phyloP scores from a whole-genome alignment of 148 eudicot genomes.

The Pharnaceum exiguum region DNA sequence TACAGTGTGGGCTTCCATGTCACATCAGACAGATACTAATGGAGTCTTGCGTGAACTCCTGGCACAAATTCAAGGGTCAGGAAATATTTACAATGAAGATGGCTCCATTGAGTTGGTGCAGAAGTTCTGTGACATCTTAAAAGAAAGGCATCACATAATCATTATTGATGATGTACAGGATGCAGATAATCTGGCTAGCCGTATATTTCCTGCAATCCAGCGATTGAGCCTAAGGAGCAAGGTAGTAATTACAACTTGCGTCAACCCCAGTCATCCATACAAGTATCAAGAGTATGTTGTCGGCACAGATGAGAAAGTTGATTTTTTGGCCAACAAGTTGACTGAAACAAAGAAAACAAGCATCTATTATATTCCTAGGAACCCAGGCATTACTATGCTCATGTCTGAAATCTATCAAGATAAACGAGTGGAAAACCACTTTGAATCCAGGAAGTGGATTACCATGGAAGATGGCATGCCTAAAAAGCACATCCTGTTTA shows the following conservation, averaged over 20 bases:
- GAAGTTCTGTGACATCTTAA: background rate
- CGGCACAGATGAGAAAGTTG: background rate
- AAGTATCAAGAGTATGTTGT: conserved; percentile 7
- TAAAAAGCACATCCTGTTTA: background rate
- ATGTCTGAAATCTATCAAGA: background rate
- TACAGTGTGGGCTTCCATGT: conserved; percentile 4
- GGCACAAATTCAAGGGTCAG: conserved; percentile 3
- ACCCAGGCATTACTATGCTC: background rate
- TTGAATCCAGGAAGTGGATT: conserved; percentile 5
- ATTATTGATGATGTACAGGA: conserved; percentile 7
- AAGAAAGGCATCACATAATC: conserved; percentile 12
- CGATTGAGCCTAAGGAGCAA: background rate
- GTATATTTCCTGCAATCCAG: conserved; percentile 9
- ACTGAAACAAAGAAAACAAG: conserved; percentile 2
- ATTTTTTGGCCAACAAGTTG: conserved; percentile 5
- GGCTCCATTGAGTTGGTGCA: background rate
- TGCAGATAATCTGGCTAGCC: conserved; percentile 10
- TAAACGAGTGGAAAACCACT: conserved; percentile 1
- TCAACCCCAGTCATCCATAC: conserved; percentile 7
- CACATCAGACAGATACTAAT: conserved; percentile 6
- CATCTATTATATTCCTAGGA: conserved; percentile 3
- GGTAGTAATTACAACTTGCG: conserved; percentile 7
- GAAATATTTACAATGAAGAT: conserved; percentile 1
- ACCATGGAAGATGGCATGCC: background rate
- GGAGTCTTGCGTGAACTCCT: conserved; percentile 10